Evolutionary conservation across 208 protist genomes (phyloP), one percentile per base, ranked within the genome.

Genomic region (Acanthamoeba quina): DNA sequence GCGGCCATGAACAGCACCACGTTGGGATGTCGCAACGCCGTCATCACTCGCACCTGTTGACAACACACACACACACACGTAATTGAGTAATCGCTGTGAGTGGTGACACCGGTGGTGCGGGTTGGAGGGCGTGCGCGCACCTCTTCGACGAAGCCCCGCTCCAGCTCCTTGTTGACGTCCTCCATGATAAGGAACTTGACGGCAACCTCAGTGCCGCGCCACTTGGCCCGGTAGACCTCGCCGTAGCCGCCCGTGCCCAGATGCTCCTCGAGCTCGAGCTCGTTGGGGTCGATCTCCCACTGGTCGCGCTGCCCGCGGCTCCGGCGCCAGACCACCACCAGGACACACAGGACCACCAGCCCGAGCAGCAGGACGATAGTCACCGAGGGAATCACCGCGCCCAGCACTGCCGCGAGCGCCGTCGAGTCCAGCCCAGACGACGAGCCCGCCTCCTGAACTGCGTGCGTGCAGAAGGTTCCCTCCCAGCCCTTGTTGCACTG

Each of bases 1-100:
- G 85, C 95, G 21, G 92, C 95, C 62, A 96, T 96, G 78, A 96
- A 96, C 11, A 96, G 91, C 10, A 95, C 93, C 15, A 96, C 64
- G 82, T 96, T 96, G 49, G 95, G 95, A 29, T 96, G 95, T 1
- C 82, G 52, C 41, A 96, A 37, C 13, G 95, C 56, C 19, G 62
- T 95, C 62, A 96, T 90, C 52, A 96, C 94, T 9, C 15, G 52
- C 52, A 56, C 52, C 9, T 17, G 52, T 56, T 56, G 37, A 3
- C 37, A 37, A 37, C 37, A 37, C 37, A 37, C 37, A 37, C 37
- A 37, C 37, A 37, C 37, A 37, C 37, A 37, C 37, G 37, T 37
- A 3, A 37, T 37, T 37, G 37, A 0, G 37, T 37, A 0, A 37
- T 37, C 37, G 37, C 37, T 37, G 37, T 37, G 37, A 37, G 37